Conservation (phyloP, 139 green algal genomes). For the Volvox africanus region DNA sequence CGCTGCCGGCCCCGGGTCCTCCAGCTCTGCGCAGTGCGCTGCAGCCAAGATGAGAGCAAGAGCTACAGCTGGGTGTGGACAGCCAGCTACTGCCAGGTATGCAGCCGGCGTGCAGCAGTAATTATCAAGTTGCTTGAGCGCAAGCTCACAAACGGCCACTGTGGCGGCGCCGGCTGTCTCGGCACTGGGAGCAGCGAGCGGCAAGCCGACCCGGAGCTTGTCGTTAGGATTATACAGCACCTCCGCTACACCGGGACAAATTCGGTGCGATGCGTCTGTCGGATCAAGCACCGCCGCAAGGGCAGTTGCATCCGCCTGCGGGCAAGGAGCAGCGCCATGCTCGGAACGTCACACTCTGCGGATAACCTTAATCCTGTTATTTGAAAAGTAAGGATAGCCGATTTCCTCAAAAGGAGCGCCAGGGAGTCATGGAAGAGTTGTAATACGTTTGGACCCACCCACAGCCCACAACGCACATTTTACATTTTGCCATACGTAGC, state of each 20-base stretch:
- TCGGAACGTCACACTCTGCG: too few species aligned
- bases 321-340: neutral
- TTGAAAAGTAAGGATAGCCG: too few species aligned
- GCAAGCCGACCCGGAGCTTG: neutral
- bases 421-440: too few species aligned
- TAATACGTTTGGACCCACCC: too few species aligned
- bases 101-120: slow-evolving; percentile 24
- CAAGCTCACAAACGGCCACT: neutral
- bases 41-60: slow-evolving; percentile 35
- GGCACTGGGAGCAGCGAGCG: neutral
- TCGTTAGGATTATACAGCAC: neutral
- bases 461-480: too few species aligned
- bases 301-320: slow-evolving; percentile 21
- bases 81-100: slow-evolving; percentile 27
- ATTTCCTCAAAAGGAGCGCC: too few species aligned
- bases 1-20: neutral
- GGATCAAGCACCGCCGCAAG: slow-evolving; percentile 28
- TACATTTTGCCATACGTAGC: too few species aligned
- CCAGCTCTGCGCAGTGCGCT: slow-evolving; percentile 21
- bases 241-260: neutral
- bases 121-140: neutral
- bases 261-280: neutral
- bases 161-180: neutral
- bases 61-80: slow-evolving; percentile 23
- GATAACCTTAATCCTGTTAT: too few species aligned